These are phyloP conservation scores for Spathaspora boniae DNA, from an alignment of 805 yeast genomes.

Conservation along the genomic window DNA sequence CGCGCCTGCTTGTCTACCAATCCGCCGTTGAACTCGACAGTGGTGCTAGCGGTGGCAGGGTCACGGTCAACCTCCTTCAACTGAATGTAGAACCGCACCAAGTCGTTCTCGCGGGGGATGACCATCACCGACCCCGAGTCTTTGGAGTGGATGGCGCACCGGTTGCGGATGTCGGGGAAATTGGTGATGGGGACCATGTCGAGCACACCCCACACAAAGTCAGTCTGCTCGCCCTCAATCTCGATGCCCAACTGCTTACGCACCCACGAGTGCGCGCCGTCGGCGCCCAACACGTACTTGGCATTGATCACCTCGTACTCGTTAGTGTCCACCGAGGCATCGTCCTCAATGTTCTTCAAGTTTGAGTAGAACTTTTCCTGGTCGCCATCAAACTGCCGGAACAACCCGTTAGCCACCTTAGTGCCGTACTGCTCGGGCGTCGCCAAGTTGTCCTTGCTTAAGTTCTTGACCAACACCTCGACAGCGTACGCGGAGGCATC, in stretches of 20 bases:
- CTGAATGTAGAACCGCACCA: constrained; percentile 30
- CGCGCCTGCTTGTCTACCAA: constrained; percentile 6
- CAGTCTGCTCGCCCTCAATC: constrained; percentile 33
- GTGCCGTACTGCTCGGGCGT: constrained; percentile 14
- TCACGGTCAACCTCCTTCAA: constrained; percentile 13
- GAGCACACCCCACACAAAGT: constrained; percentile 33
- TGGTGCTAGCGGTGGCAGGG: constrained; percentile 4
- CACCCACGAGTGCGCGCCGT: constrained; percentile 28
- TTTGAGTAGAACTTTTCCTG: constrained; percentile 13
- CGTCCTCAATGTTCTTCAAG: constrained; percentile 4
- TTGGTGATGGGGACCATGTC: constrained; percentile 32
- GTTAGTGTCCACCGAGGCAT: constrained; percentile 6
- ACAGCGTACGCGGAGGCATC: constrained; percentile 13
- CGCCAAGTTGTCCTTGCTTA: constrained; percentile 11
- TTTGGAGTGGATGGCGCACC: constrained; percentile 30
- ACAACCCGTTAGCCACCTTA: constrained; percentile 22
- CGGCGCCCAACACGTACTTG: constrained; percentile 27
- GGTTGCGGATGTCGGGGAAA: constrained; percentile 31
- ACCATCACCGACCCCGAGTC: constrained; percentile 28
- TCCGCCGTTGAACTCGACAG: constrained; percentile 15
- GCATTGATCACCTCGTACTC: constrained; percentile 20
- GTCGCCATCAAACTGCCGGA: constrained; percentile 22
- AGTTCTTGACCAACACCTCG: constrained; percentile 13
- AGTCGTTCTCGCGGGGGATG: constrained; percentile 30
- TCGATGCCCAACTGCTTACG: constrained; percentile 26